phyloP scores from a whole-genome alignment of 1,284 basidiomycete genomes.

The Xerocomus nothofagi region DNA sequence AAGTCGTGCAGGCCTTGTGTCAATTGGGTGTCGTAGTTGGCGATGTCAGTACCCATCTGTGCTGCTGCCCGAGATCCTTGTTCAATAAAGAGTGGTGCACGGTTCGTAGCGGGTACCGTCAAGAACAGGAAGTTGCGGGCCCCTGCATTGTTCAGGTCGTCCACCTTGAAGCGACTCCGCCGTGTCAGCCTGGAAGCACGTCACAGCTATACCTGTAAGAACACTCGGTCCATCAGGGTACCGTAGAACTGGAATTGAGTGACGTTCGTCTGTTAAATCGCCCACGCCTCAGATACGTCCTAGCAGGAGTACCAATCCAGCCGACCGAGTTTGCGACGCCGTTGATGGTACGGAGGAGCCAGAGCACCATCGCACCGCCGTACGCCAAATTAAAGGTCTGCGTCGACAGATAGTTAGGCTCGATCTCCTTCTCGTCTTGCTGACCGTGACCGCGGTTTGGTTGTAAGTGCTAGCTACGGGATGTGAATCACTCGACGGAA shows the following conservation, averaged over 20 bases:
- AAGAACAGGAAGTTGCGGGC: slow-evolving; percentile 66
- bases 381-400: slow-evolving; percentile 61
- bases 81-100: slow-evolving; percentile 53
- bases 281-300: background rate
- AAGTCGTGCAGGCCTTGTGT: slow-evolving; percentile 41
- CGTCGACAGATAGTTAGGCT: background rate
- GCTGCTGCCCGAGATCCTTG: slow-evolving; percentile 44
- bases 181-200: background rate
- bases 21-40: slow-evolving; percentile 54
- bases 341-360: slow-evolving; percentile 61
- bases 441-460: slow-evolving; percentile 52
- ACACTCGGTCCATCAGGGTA: slow-evolving; percentile 54
- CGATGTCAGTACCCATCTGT: slow-evolving; percentile 42
- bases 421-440: background rate
- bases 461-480: slow-evolving; percentile 49
- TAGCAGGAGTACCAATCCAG: slow-evolving; percentile 42
- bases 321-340: slow-evolving; percentile 55
- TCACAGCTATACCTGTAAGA: slow-evolving; percentile 45
- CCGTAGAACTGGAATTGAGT: slow-evolving; percentile 52
- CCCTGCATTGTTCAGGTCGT: slow-evolving; percentile 52
- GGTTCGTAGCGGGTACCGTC: slow-evolving; percentile 64
- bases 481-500: background rate
- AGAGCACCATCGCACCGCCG: slow-evolving; percentile 58
- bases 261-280: slow-evolving; percentile 48
- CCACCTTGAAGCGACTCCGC: slow-evolving; percentile 40